These are phyloP conservation scores for Basidiobolus meristosporus DNA, from an alignment of 371 early-diverging fungal species.

Conservation along the genomic window DNA sequence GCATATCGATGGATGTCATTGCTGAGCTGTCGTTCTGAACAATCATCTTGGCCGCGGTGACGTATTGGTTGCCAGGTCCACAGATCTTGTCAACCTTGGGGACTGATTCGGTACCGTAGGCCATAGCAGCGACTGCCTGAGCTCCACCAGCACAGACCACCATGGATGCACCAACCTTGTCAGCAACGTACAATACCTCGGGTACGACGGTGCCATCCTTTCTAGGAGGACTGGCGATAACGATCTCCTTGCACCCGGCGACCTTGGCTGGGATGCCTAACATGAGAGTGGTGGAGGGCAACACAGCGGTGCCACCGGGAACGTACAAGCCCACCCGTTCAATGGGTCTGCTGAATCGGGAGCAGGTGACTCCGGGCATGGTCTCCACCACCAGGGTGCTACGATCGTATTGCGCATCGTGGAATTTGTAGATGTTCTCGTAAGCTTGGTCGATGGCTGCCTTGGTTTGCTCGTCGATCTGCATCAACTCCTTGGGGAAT, in stretches of 20 bases:
- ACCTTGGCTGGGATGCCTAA: slow-evolving; percentile 94
- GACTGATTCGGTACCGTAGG: slow-evolving; percentile 86
- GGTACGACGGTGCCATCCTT: slow-evolving; percentile 79
- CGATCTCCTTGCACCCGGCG: slow-evolving; percentile 87
- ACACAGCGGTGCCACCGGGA: slow-evolving; percentile 93
- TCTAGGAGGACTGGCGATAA: slow-evolving; percentile 91
- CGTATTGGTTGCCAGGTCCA: slow-evolving; percentile 97
- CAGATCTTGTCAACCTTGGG: slow-evolving; percentile 98
- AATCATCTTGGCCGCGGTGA: slow-evolving; percentile 95
- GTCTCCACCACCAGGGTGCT: slow-evolving; percentile 65
- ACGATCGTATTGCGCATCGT: slow-evolving; percentile 69
- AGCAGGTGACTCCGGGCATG: slow-evolving; percentile 89
- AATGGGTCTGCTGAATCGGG: slow-evolving; percentile 82
- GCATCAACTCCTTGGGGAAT: slow-evolving; percentile 46
- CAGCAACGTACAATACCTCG: slow-evolving; percentile 95
- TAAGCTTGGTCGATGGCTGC: slow-evolving; percentile 87
- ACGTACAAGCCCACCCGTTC: slow-evolving; percentile 93
- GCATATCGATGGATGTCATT: slow-evolving; percentile 94
- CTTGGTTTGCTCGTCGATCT: slow-evolving; percentile 41
- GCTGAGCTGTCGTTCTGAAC: slow-evolving; percentile 83
- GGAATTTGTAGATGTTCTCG: slow-evolving; percentile 83
- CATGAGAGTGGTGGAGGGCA: slow-evolving; percentile 91
- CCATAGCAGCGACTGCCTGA: slow-evolving; percentile 96
- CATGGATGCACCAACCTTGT: slow-evolving; percentile 82
- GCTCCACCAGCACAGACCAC: slow-evolving; percentile 92